Percentiles rank a stretch among this genome's conserved stretches.
Evolutionary conservation across 176 grass and related monocot species (phyloP).

Genomic region (Zoysia pacifica): DNA sequence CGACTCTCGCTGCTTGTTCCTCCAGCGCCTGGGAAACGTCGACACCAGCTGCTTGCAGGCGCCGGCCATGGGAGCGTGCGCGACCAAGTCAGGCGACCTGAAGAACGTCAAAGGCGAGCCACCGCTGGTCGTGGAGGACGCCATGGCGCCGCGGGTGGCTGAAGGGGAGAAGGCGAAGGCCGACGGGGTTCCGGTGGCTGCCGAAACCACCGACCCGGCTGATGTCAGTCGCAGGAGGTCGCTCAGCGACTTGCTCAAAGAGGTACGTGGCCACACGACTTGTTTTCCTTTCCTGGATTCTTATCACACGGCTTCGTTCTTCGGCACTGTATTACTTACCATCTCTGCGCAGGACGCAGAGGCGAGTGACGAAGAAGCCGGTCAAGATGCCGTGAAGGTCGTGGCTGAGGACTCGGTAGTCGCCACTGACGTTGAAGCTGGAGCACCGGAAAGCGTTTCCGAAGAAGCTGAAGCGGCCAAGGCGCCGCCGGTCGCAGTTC

Average conservation of each 20-base stretch:
- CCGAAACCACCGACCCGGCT: too few relatives aligned
- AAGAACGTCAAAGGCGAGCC: conserved; percentile 43
- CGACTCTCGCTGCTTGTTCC: neutral
- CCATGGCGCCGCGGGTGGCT: neutral
- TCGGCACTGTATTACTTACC: neutral
- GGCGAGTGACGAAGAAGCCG: neutral
- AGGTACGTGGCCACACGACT: conserved; percentile 13
- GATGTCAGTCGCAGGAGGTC: conserved; percentile 51
- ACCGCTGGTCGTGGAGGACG: conserved; percentile 31
- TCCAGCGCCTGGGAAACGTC: neutral
- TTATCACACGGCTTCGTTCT: neutral
- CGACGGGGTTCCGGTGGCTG: neutral
- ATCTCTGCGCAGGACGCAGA: neutral
- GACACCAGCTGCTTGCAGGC: neutral
- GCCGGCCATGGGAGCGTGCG: conserved; percentile 53
- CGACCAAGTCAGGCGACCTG: conserved; percentile 52
- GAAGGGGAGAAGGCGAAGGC: conserved; percentile 34
- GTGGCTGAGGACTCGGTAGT: too few relatives aligned
- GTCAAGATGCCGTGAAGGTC: neutral
- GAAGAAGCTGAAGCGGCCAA: too few relatives aligned
- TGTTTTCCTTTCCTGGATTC: neutral
- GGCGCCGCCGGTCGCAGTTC: too few relatives aligned
- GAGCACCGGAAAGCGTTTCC: too few relatives aligned
- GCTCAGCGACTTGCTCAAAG: conserved; percentile 53
- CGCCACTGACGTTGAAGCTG: too few relatives aligned